Percentiles rank a stretch among this genome's conserved stretches.
phyloP scores from a whole-genome alignment of 2,329 filamentous ascomycete genomes.

The Teratosphaeria gauchensis region DNA sequence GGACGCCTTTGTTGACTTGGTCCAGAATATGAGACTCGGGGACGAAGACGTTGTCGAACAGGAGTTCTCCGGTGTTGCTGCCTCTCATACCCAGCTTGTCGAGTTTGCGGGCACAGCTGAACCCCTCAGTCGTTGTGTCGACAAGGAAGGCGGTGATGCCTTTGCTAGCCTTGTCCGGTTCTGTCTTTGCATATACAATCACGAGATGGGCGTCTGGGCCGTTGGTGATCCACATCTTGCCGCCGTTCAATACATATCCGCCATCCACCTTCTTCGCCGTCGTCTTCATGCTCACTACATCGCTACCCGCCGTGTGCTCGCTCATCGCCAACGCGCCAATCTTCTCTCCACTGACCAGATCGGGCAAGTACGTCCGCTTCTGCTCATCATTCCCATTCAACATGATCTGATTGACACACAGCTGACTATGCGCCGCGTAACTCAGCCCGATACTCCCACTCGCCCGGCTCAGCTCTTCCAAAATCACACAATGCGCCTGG shows the following conservation, averaged over 20 bases:
- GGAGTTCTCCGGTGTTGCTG: constrained; percentile 87
- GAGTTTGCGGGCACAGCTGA: constrained; percentile 79
- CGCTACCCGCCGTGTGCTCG: constrained; percentile 79
- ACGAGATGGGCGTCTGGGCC: constrained; percentile 86
- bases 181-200: constrained; percentile 94
- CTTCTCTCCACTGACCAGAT: constrained; percentile 66
- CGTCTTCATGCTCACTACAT: constrained; percentile 93
- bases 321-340: constrained; percentile 92
- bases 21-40: constrained; percentile 75
- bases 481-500: constrained; percentile 88
- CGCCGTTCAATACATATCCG: constrained; percentile 76
- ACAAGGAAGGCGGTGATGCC: constrained; percentile 95
- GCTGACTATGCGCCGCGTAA: constrained; percentile 90
- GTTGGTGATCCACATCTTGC: constrained; percentile 99
- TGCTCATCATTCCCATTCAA: constrained; percentile 74
- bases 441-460: constrained; percentile 73
- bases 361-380: constrained; percentile 71
- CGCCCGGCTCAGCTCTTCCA: constrained; percentile 89
- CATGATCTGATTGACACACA: constrained; percentile 93
- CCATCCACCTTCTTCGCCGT: constrained; percentile 71
- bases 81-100: constrained; percentile 98
- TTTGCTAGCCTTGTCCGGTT: constrained; percentile 68
- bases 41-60: constrained; percentile 86
- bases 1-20: constrained; percentile 68
- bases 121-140: constrained; percentile 61